Evolutionary conservation across 805 yeast genomes (phyloP).

Genomic region (Metschnikowia aberdeeniae): DNA sequence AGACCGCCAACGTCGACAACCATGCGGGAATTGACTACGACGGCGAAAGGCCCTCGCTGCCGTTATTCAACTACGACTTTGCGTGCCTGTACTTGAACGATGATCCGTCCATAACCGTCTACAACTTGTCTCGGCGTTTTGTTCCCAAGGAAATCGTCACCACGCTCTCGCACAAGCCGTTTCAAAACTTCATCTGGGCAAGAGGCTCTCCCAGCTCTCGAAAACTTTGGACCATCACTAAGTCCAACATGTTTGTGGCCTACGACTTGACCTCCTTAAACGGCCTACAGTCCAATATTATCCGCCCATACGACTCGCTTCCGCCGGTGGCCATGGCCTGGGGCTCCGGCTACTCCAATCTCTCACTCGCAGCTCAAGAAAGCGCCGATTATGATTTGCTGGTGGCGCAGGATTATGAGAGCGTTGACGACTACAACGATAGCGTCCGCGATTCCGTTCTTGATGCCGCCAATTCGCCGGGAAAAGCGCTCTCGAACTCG

Average conservation of each 20-base stretch:
- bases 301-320: constrained; percentile 46
- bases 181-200: constrained; percentile 44
- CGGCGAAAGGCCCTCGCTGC: constrained; percentile 11
- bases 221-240: constrained; percentile 38
- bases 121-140: constrained; percentile 65
- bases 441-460: not conserved
- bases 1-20: constrained; percentile 29
- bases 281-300: constrained; percentile 21
- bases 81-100: constrained; percentile 73
- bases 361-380: constrained; percentile 52
- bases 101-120: constrained; percentile 65
- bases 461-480: constrained; percentile 3
- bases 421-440: not conserved
- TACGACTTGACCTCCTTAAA: constrained; percentile 26
- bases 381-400: constrained; percentile 36
- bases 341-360: constrained; percentile 47
- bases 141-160: constrained; percentile 69
- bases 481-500: constrained; percentile 1
- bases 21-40: constrained; percentile 20
- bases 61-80: constrained; percentile 56
- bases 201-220: constrained; percentile 19
- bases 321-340: constrained; percentile 53
- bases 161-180: constrained; percentile 41
- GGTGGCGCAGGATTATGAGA: constrained; percentile 3
- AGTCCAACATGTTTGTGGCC: constrained; percentile 35